A percentile compares a stretch with the other conserved stretches of the same genome.
These are phyloP conservation scores for Rosa hybrid DNA, from an alignment of 331 rosid genomes.

Conservation along the genomic window DNA sequence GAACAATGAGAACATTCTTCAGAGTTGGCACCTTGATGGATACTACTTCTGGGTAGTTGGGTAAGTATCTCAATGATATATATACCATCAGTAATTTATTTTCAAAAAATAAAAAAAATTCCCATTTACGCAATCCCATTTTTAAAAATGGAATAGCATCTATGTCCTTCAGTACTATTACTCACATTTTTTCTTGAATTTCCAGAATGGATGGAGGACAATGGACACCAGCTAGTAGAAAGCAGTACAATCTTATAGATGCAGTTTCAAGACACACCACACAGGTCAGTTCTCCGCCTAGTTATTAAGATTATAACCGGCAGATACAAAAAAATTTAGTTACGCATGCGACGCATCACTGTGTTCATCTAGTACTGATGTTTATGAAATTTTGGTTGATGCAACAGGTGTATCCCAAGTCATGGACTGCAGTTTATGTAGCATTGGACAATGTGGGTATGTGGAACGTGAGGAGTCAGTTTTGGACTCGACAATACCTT, in stretches of 20 bases:
- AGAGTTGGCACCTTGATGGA: conserved; percentile 84
- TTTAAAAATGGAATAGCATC: background rate
- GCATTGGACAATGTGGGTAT: conserved; percentile 88
- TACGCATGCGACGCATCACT: background rate
- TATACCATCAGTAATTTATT: background rate
- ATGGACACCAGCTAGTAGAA: conserved; percentile 72
- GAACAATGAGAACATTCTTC: conserved; percentile 64
- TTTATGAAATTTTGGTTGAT: background rate
- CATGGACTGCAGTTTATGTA: conserved; percentile 91
- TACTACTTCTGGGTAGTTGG: conserved; percentile 90
- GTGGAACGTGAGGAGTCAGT: conserved; percentile 90
- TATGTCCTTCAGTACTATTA: background rate
- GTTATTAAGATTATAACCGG: background rate
- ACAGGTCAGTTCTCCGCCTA: conserved; percentile 49
- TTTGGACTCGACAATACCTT: conserved; percentile 88
- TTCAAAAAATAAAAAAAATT: background rate
- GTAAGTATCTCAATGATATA: conserved; percentile 41
- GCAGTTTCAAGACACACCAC: conserved; percentile 79
- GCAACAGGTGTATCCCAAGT: conserved; percentile 80
- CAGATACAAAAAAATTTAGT: background rate
- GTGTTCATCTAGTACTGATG: background rate
- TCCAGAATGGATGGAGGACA: conserved; percentile 80
- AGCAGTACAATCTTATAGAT: conserved; percentile 71
- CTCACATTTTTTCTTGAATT: conserved; percentile 12
- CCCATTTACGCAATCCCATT: background rate